Percentiles rank a stretch among this genome's conserved stretches.
These are phyloP conservation scores for Pleurotus cornucopiae DNA, from an alignment of 768 basidiomycete genomes.

Conservation along the genomic window DNA sequence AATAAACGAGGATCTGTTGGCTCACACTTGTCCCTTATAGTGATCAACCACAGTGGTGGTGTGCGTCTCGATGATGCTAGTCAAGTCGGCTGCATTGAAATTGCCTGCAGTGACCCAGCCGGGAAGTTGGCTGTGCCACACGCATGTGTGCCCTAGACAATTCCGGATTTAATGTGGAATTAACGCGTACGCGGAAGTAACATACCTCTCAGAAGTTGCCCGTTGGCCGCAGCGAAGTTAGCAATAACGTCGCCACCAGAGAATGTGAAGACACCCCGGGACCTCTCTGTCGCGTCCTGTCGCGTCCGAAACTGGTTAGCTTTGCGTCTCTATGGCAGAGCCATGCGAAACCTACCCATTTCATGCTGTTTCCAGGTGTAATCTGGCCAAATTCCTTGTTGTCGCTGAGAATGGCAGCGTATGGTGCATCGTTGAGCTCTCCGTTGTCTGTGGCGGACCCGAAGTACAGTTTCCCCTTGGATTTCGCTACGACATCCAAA, in stretches of 20 bases:
- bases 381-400: conserved; percentile 36
- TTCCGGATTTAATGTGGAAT: neutral
- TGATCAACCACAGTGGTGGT: conserved; percentile 29
- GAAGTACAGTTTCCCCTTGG: conserved; percentile 41
- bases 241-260: conserved; percentile 29
- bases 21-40: conserved; percentile 35
- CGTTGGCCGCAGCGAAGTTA: conserved; percentile 27
- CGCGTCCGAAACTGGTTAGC: neutral
- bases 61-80: conserved; percentile 28
- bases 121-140: conserved; percentile 42
- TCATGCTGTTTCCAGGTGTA: conserved; percentile 42
- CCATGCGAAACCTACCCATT: conserved; percentile 26
- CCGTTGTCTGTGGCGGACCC: conserved; percentile 38
- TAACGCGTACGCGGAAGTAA: neutral
- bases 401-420: conserved; percentile 32
- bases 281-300: conserved; percentile 36
- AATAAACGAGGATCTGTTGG: neutral
- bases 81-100: conserved; percentile 24
- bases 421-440: conserved; percentile 35
- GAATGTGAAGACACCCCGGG: conserved; percentile 28
- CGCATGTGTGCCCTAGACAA: conserved; percentile 27
- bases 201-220: conserved; percentile 30
- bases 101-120: conserved; percentile 28
- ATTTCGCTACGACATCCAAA: conserved; percentile 32
- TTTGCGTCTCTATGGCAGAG: neutral